phyloP scores from a whole-genome alignment of 116 monocot species.

The Iris pallida region DNA sequence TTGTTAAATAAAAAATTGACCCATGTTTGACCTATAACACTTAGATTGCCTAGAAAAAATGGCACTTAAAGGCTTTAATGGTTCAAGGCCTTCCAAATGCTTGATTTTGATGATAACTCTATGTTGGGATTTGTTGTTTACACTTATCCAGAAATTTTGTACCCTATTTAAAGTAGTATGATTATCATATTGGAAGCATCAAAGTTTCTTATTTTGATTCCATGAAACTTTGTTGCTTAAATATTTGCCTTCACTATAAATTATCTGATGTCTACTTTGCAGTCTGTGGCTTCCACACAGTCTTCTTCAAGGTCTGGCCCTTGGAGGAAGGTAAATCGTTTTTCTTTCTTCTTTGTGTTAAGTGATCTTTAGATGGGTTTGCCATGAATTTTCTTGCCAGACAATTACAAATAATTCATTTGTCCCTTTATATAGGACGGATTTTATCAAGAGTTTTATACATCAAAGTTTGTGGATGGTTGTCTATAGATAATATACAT shows the following conservation, averaged over 20 bases:
- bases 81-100: no score
- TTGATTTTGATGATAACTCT: background rate
- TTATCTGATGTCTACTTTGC: slow-evolving; percentile 8
- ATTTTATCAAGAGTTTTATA: no score
- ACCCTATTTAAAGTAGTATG: background rate
- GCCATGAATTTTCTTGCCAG: no score
- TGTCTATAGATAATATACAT: no score
- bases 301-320: slow-evolving; percentile 61
- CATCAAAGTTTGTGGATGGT: no score
- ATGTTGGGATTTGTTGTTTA: background rate
- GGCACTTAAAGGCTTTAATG: no score
- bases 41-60: no score
- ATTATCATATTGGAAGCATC: background rate
- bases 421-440: no score
- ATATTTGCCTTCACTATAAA: background rate
- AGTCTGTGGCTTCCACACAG: slow-evolving; percentile 43
- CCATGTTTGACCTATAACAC: no score
- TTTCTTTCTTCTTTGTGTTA: background rate
- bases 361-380: no score
- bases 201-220: background rate
- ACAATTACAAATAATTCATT: no score
- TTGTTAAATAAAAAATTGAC: no score
- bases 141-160: background rate
- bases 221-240: background rate
- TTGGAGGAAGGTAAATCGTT: slow-evolving; percentile 56